Evolutionary conservation across 768 basidiomycete species (phyloP), one percentile per base, ranked within the genome.

Genomic region (Piloderma croceum): DNA sequence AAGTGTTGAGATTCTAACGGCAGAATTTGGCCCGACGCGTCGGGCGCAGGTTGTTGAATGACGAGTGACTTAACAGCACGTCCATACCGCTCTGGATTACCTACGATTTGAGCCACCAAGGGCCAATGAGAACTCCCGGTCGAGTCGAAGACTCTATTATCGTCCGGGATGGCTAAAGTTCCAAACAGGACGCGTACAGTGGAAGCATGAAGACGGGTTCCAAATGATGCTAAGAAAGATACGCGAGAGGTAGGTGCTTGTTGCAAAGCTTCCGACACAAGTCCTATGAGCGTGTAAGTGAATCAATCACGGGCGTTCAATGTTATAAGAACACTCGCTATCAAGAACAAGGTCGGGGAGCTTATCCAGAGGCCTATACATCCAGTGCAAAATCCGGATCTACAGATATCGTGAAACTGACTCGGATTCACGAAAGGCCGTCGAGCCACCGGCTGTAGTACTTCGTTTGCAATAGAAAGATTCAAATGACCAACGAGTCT

Each of bases 21-120:
- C 18, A 13, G 34, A 9, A 59, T n/a, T n/a, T n/a, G 24, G 21
- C 25, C 25, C 24, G 45, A 43, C 4, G 58, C 44, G 27, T 53
- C 46, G 32, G 58, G 39, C 12, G 54, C 18, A 41, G 25, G 21
- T 29, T 31, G 15, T 40, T 37, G 33, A 29, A 65, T 45, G n/a
- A 41, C 36, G 22, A 66, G 42, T 21, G 46, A 52, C 45, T 52
- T 60, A 27, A 68, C 63, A 32, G 31, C 45, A 11, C 48, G 39
- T 21, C 58, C 60, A 39, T 68, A 68, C 22, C 55, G 45, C 7
- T 38, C 38, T 11, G 61, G 54, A 43, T 63, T 61, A n/a, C n/a
- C 12, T n/a, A 65, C 44, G 24, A 68, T 36, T 3, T 63, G 52
- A 15, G 47, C 42, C 6, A 57, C 32, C 15, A 50, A 42, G 12